Evolutionary conservation across 228 moss, liverwort and hornwort species (phyloP), one percentile per base, ranked within the genome.

Genomic region (Sphagnum magellanicum): DNA sequence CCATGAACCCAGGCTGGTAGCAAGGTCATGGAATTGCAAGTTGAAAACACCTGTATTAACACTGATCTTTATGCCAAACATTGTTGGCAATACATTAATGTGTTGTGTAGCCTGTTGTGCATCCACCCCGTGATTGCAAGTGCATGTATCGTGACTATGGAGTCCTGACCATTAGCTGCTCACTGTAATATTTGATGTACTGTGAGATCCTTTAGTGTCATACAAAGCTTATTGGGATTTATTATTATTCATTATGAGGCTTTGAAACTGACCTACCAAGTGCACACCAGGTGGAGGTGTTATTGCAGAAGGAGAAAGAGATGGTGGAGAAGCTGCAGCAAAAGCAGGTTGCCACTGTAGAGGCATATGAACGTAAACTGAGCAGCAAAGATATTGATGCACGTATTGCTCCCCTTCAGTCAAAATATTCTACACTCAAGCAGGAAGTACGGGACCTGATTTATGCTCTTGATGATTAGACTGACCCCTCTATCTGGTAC

Each of bases 301-400:
- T 97, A 75, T 68, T 97, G 64, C 89, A 88, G 60, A 97, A 91
- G 63, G 96, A 97, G 83, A 91, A 89, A 68, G 97, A 97, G 79
- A 81, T 85, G 91, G 88, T 93, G 77, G 97, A 97, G 59, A 97
- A 91, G 73, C 63, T 87, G 80, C 93, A 88, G 80, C 91, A 91
- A 75, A 97, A 97, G 87, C 93, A 97, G 69, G 88, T 73, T 13
- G 71, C 87, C 14, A 93, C 79, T 50, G 88, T 97, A 71, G 97
- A 97, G 72, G 88, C 83, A 4, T 97, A 97, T 61, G 97, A 88
- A 65, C 88, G 92, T 52, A 97, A 97, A 63, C 72, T 91, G 65
- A 85, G 82, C 66, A 84, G 82, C 72, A 97, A 91, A 67, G 97
- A 97, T 57, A 91, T 91, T 10, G 93, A 97, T 76, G 81, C 73